Conservation (phyloP, 768 basidiomycete species). For the Daedalea quercina region DNA sequence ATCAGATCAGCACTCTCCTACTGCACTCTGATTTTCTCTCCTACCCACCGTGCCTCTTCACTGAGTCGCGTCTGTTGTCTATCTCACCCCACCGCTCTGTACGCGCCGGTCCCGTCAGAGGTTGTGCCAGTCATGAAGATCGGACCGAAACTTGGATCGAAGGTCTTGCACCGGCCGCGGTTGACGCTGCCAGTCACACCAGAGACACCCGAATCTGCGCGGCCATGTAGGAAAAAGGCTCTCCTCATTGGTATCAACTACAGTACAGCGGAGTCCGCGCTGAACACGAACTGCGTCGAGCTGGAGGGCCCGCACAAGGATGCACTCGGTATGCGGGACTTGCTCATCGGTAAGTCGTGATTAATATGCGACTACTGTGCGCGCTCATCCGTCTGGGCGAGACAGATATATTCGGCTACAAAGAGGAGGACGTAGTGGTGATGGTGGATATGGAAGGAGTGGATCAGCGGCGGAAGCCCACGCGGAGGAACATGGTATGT, state of each 20-base stretch:
- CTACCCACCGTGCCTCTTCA: neutral
- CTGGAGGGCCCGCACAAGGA: constrained; percentile 9
- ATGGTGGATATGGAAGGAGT: constrained; percentile 9
- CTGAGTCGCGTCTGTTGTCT: neutral
- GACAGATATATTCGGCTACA: constrained; percentile 11
- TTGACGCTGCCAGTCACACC: neutral
- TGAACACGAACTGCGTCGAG: neutral
- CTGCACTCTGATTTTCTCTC: neutral
- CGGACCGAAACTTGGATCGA: neutral
- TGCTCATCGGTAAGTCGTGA: constrained; percentile 4
- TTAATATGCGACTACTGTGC: neutral
- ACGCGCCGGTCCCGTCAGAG: neutral
- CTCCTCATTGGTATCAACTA: constrained; percentile 17
- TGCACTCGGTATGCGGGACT: constrained; percentile 5
- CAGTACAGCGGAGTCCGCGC: neutral
- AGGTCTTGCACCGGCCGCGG: neutral
- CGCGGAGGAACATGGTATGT: constrained; percentile 1
- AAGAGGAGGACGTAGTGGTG: constrained; percentile 6
- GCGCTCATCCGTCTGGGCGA: neutral
- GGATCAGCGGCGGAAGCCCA: neutral
- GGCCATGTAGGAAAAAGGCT: constrained; percentile 7
- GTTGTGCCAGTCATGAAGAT: neutral
- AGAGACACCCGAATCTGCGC: neutral
- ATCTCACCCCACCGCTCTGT: neutral
- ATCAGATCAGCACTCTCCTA: no score